phyloP scores from a whole-genome alignment of 1,139 yeast genomes.

The Saccharomyces hybrid region DNA sequence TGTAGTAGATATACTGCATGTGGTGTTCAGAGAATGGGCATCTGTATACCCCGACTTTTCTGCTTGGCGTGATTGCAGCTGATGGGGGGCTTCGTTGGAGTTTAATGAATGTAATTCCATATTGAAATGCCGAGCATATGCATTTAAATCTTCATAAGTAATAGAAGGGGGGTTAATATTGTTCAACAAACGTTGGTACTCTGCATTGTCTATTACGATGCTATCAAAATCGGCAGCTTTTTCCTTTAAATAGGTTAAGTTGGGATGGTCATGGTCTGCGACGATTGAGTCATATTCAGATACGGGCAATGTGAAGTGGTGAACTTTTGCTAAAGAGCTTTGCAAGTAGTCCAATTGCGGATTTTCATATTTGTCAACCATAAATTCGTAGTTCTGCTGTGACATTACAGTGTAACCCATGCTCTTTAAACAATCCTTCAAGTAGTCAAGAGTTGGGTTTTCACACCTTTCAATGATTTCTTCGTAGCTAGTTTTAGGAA shows the following conservation, averaged over 20 bases:
- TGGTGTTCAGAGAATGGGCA: neutral
- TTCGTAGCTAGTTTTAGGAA: constrained; percentile 23
- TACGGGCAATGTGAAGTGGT: constrained; percentile 29
- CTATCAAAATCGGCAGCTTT: constrained; percentile 31
- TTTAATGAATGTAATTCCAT: neutral
- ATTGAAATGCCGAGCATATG: neutral
- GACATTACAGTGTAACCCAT: constrained; percentile 27
- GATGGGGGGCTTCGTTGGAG: neutral
- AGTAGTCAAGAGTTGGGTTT: constrained; percentile 28
- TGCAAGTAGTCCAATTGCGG: constrained; percentile 7
- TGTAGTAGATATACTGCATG: constrained; percentile 1
- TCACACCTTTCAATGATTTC: constrained; percentile 26
- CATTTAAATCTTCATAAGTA: neutral
- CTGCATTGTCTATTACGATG: constrained; percentile 19
- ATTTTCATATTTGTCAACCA: constrained; percentile 6
- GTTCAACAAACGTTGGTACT: constrained; percentile 4
- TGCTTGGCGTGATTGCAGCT: neutral
- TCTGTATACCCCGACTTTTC: neutral
- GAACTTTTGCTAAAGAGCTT: constrained; percentile 21
- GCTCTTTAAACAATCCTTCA: constrained; percentile 20
- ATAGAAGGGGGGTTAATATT: neutral
- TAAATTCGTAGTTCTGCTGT: constrained; percentile 17
- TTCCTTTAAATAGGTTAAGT: constrained; percentile 10
- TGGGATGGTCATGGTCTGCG: constrained; percentile 2
- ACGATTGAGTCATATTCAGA: constrained; percentile 6